Evolutionary conservation across 345 rosid genomes (phyloP).

Genomic region (Hevea brasiliensis): DNA sequence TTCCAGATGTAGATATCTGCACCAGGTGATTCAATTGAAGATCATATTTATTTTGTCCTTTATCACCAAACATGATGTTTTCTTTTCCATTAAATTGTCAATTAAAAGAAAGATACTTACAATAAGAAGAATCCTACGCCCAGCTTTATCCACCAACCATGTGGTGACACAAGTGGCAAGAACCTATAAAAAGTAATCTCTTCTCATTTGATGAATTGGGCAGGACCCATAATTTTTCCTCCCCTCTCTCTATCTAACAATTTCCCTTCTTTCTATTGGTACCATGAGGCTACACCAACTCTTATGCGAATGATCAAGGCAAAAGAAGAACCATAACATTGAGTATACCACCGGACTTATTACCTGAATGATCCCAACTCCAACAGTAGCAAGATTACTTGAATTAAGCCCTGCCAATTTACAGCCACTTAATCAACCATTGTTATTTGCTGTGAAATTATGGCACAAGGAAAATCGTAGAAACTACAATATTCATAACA

Average conservation of each 20-base stretch:
- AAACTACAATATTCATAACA: background rate
- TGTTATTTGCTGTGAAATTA: background rate
- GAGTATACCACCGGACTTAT: background rate
- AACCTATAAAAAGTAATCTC: slow-evolving; percentile 8
- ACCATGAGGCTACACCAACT: background rate
- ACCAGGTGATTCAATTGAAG: background rate
- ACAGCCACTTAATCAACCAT: background rate
- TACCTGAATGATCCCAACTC: slow-evolving; percentile 31
- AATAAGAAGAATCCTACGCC: slow-evolving; percentile 31
- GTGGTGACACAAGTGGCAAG: slow-evolving; percentile 24
- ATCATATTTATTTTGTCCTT: background rate
- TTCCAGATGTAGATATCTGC: slow-evolving; percentile 29
- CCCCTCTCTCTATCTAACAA: background rate
- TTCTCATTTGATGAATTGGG: background rate
- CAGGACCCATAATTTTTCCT: background rate
- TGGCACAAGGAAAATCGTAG: background rate
- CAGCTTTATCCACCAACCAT: slow-evolving; percentile 38
- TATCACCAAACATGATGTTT: background rate
- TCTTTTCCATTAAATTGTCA: background rate
- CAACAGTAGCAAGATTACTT: slow-evolving; percentile 31
- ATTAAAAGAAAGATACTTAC: slow-evolving; percentile 16
- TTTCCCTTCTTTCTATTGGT: background rate
- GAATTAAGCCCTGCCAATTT: slow-evolving; percentile 24
- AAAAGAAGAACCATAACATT: background rate
- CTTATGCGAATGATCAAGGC: background rate